Evolutionary conservation across 371 early-diverging fungal genomes (phyloP), one percentile per base, ranked within the genome.

Genomic region (Furculomyces boomerangus): DNA sequence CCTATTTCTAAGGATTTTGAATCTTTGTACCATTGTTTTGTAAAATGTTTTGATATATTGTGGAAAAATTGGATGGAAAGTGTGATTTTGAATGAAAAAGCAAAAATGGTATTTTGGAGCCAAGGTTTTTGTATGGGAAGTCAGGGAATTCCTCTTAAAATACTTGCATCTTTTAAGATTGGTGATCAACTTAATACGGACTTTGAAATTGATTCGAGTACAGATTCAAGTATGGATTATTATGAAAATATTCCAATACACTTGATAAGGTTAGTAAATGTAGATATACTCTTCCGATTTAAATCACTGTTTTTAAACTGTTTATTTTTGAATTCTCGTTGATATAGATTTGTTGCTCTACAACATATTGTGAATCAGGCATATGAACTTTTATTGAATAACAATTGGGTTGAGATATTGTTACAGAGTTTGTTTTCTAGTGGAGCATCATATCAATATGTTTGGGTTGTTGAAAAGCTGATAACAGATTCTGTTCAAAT

Each of bases 181-280:
- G 52, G 52, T 30, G 26, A 51, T 20, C 10, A 30, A 13, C 8
- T 51, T n/a, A 32, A 32, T 7, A n/a, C 8, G 7, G 24, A 51
- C 25, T 51, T 31, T 32, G 52, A 39, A 5, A 10, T 32, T 7
- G 37, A 35, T 35, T 13, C 7, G 27, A 26, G 31, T 5, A 32
- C 31, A 3, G 52, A 51, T 18, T 16, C 3, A 51, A 31, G 27
- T 8, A 39, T 5, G 30, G 8, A 30, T 32, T 3, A 14, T 8
- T 51, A 51, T 35, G 52, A 51, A 29, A 14, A 13, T 8, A 51
- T 51, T 32, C 52, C 52, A 31, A 25, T 14, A 31, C 52, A 51
- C 22, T 30, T 51, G 25, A 30, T 28, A 32, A 51, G 52, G 52
- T 51, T 16, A 3, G 7, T 3, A 25, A 24, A 27, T 10, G 7